Evolutionary conservation across 805 yeast species (phyloP), one percentile per base, ranked within the genome.

Genomic region (Starmerella bombicola): DNA sequence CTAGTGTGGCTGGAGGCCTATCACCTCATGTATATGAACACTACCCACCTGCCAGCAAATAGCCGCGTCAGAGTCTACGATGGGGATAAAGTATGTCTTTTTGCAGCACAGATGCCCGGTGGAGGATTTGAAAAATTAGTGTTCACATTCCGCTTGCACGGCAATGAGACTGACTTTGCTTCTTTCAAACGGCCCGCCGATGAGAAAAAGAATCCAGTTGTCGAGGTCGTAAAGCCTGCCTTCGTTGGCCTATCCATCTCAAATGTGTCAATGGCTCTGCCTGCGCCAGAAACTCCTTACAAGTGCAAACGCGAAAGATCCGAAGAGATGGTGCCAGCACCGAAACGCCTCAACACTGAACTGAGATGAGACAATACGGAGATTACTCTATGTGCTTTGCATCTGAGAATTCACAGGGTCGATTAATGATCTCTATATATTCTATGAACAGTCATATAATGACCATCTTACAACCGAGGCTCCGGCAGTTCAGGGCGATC

Each of bases 1-100:
- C 85, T 77, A 54, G 66, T 81, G 13, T 84, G 93, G 93, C 62
- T 86, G 23, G 60, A 81, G 35, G 95, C 85, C 50, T 71, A 85
- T 58, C 78, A 82, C 2, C 80, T 95, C 55, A 73, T 66, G 51
- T 70, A 86, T 6, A 81, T 84, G 52, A 70, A 71, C 6, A 58
- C 62, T 6, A 67, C 67, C 36, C 55, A 82, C 34, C 78, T 79
- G 0, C 73, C 74, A 45, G 78, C 79, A 2, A 66, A 70, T 24
- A 82, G 81, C 51, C 69, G 48, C 12, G 32, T 67, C 0, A 67
- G 73, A 40, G 53, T 86, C 1, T 73, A 66, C 51, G 66, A 78
- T 46, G 79, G 79, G 0, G 95, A 84, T 56, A 65, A 61, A 24
- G 58, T 85, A 4, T 74, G 74, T 51, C 62, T 84, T 16, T 77